phyloP scores from a whole-genome alignment of 1,284 basidiomycete genomes.

The Bothia castanella region DNA sequence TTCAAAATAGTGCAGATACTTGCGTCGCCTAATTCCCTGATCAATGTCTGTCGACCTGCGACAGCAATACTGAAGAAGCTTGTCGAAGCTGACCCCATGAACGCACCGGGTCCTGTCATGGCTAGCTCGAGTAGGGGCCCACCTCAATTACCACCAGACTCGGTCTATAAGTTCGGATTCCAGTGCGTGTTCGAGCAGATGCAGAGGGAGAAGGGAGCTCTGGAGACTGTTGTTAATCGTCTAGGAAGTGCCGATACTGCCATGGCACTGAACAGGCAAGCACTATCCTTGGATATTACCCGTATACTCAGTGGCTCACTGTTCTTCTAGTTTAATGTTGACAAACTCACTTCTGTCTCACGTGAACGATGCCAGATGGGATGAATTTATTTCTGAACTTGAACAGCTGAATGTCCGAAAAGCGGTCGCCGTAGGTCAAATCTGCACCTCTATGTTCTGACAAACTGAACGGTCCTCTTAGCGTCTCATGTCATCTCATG shows the following conservation, averaged over 20 bases:
- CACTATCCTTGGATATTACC: slow-evolving; percentile 2
- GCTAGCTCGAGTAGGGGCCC: slow-evolving; percentile 59
- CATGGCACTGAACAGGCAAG: slow-evolving; percentile 79
- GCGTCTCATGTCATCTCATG: slow-evolving; percentile 85
- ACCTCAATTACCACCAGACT: slow-evolving; percentile 53
- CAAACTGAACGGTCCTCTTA: slow-evolving; percentile 32
- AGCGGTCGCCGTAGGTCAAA: slow-evolving; percentile 70
- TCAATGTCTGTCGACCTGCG: slow-evolving; percentile 95
- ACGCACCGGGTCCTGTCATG: slow-evolving; percentile 51
- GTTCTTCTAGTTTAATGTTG: slow-evolving; percentile 67
- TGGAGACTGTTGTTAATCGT: slow-evolving; percentile 76
- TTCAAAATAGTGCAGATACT: slow-evolving; percentile 78
- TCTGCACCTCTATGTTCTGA: background rate
- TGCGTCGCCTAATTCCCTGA: slow-evolving; percentile 68
- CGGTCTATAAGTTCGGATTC: slow-evolving; percentile 79
- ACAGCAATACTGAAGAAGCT: slow-evolving; percentile 90
- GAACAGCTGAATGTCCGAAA: slow-evolving; percentile 80
- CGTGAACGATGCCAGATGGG: slow-evolving; percentile 72
- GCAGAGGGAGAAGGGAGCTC: slow-evolving; percentile 57
- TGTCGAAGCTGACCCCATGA: slow-evolving; percentile 75
- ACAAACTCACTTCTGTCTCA: slow-evolving; percentile 85
- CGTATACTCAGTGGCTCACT: slow-evolving; percentile 12
- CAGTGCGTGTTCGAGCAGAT: slow-evolving; percentile 80
- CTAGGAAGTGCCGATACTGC: slow-evolving; percentile 80
- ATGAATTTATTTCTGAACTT: slow-evolving; percentile 72